phyloP scores from a whole-genome alignment of 169 alveolate genomes.

The Cryptosporidium baileyi region DNA sequence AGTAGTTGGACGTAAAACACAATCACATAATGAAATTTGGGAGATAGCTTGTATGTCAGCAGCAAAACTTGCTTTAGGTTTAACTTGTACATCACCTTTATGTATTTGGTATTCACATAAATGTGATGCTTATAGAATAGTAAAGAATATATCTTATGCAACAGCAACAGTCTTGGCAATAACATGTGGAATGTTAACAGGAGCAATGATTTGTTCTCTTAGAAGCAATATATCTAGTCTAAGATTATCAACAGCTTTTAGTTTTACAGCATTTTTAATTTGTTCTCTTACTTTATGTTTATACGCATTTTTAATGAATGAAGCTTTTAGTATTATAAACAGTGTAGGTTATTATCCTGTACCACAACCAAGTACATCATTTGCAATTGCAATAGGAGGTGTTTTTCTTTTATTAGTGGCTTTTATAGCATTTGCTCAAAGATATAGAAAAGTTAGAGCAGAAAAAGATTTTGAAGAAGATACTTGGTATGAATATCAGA shows the following conservation, averaged over 20 bases:
- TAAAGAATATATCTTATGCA: slow-evolving; percentile 54
- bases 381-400: slow-evolving; percentile 54
- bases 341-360: slow-evolving; percentile 68
- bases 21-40: slow-evolving; percentile 57
- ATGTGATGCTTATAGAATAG: slow-evolving; percentile 66
- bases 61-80: slow-evolving; percentile 54
- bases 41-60: slow-evolving; percentile 68
- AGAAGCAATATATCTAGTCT: slow-evolving; percentile 63
- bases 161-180: slow-evolving; percentile 54
- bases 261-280: slow-evolving; percentile 49
- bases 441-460: slow-evolving; percentile 55
- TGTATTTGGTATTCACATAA: slow-evolving; percentile 65
- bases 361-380: slow-evolving; percentile 60
- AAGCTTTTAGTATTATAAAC: slow-evolving; percentile 47
- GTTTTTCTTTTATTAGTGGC: slow-evolving; percentile 52
- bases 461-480: slow-evolving; percentile 68
- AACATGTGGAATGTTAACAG: slow-evolving; percentile 68
- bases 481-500: slow-evolving; percentile 61
- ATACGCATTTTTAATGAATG: slow-evolving; percentile 48
- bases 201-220: slow-evolving; percentile 65
- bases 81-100: slow-evolving; percentile 48
- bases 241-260: slow-evolving; percentile 60
- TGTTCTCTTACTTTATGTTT: slow-evolving; percentile 16
- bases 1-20: slow-evolving; percentile 56
- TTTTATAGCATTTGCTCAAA: slow-evolving; percentile 56